Evolutionary conservation across 805 yeast species (phyloP), one percentile per base, ranked within the genome.

Genomic region (Middelhovenomyces tepae): DNA sequence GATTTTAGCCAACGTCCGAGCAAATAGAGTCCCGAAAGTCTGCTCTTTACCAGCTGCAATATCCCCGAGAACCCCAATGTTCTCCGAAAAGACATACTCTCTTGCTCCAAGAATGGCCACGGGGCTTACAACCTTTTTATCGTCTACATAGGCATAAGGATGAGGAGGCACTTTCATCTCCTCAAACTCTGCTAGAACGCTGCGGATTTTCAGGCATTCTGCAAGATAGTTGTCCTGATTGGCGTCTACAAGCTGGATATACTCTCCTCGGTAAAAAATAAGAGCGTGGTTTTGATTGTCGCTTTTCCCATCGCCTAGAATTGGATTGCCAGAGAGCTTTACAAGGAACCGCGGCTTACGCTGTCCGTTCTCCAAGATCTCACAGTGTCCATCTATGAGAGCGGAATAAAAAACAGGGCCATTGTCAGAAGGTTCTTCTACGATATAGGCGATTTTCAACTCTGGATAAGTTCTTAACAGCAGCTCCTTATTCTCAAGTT

Each of bases 1-100:
- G 45, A 81, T 71, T 50, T 76, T 78, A 2, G 89, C 87, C 53
- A 81, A 63, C 1, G 91, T 80, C 53, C 93, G 71, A 0, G 91
- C 84, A 57, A 80, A 81, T 37, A 82, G 65, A 0, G 93, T 82
- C 35, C 93, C 91, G 59, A 82, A 82, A 7, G 91, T 82, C 53
- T 82, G 91, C 56, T 82, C 93, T 51, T 82, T 82, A 30, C 89
- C 89, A 9, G 93, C 93, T 14, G 91, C 89, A 44, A 82, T 75
- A 57, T 82, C 93, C 33, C 91, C 93, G 31, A 82, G 62, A 33
- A 82, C 73, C 30, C 93, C 93, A 40, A 78, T 69, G 51, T 81
- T 82, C 52, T 82, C 91, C 7, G 89, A 79, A 57, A 81, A 81
- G 35, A 81, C 78, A 50, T 81, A 81, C 56, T 81, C 93, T 49